Base-by-base conservation (phyloP, 257 asterid species). In the Plantago ovata region DNA sequence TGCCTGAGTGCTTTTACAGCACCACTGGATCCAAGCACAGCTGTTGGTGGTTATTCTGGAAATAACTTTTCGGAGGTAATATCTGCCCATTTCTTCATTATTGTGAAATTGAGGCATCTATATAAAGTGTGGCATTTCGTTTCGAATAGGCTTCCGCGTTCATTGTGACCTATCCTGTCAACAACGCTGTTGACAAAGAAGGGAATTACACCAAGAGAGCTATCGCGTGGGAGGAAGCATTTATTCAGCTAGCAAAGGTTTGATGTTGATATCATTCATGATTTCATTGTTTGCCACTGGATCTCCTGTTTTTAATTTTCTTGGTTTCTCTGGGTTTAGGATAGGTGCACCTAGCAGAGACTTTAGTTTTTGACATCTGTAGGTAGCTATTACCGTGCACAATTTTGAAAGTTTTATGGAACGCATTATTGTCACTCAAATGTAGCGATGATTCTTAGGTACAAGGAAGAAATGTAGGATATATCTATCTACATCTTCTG, bases 11-110 rank as follows among this genome's bases (percentile, higher is more conserved):
- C 97, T 58, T 93, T 93, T 66, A 78, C 84, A 80, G 96, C 94
- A 28, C 99, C 99, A 33, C 95, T 93, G 64, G 99, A 93, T 70
- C 99, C 99, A 59, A 89, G 79, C 77, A 93, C 99, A 10, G 89
- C 96, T 48, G 79, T 93, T 55, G 99, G 99, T 58, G 99, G 99
- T 74, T 93, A 82, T 75, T 81, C 95, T 3, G 95, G 95, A 46
- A 84, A 76, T 72, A 89, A 89, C 75, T 93, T 76, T 73, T 79
- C 82, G 3, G 95, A 89, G 96, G 99, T 93, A 81, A 66, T 51
- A 65, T 54, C 43, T 6, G 28, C 1, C 57, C 41, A 14, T 10
- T 49, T 32, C 10, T 50, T 36, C 10, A 62, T 60, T 53, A 22
- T 53, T 58, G 23, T 50, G 23, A 11, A 12, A 36, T n/a, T 58